Evolutionary conservation across 2,329 filamentous ascomycete species (phyloP).

Genomic region (Gremmenia infestans): DNA sequence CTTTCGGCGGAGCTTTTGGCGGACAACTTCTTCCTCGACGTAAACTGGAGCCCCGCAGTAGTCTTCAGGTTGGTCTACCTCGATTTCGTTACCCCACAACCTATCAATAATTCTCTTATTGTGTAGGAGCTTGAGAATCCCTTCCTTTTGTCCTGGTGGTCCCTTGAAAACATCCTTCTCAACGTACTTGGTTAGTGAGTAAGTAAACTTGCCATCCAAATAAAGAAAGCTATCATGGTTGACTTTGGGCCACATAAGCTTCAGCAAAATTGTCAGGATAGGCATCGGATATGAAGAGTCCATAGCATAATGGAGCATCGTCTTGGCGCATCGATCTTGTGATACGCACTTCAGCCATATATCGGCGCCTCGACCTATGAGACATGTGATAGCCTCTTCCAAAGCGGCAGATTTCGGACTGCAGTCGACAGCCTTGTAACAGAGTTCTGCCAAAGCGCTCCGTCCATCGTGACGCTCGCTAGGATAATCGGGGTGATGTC

Average conservation of each 20-base stretch:
- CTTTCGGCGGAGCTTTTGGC: conserved; percentile 12
- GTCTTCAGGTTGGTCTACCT: conserved; percentile 12
- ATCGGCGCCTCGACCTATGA: conserved; percentile 53
- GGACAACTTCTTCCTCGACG: conserved; percentile 13
- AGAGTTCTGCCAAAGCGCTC: conserved; percentile 60
- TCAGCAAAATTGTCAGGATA: conserved; percentile 53
- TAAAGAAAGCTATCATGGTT: conserved; percentile 56
- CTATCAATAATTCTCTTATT: conserved; percentile 12
- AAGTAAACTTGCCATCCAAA: conserved; percentile 48
- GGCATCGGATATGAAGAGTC: conserved; percentile 50
- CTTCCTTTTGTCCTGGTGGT: conserved; percentile 11
- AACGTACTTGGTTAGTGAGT: conserved; percentile 62
- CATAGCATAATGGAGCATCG: conserved; percentile 56
- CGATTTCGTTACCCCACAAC: conserved; percentile 15
- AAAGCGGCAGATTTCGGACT: conserved; percentile 12
- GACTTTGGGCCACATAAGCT: conserved; percentile 59
- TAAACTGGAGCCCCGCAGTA: conserved; percentile 8
- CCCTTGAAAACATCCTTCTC: conserved; percentile 15
- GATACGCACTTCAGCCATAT: conserved; percentile 32
- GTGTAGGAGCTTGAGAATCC: conserved; percentile 7
- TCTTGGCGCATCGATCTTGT: conserved; percentile 52
- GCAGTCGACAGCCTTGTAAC: conserved; percentile 43
- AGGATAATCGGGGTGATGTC: conserved; percentile 61
- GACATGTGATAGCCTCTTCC: conserved; percentile 48
- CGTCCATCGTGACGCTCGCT: conserved; percentile 58